Evolutionary conservation across 2,329 filamentous ascomycete genomes (phyloP).

Genomic region (Niveomyces coronatus): DNA sequence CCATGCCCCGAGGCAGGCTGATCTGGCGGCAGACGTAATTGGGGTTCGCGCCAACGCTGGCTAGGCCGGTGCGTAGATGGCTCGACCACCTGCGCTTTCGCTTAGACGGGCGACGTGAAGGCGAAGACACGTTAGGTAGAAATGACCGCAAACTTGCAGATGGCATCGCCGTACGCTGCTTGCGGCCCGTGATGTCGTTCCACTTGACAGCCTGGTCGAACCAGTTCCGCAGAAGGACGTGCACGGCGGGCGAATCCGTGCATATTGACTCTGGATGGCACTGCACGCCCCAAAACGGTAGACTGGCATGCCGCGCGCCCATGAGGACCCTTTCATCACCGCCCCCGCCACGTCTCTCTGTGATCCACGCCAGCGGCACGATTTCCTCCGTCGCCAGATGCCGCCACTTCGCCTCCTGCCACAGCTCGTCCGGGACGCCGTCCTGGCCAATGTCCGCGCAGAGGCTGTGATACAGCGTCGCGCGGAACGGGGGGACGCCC

Average conservation of each 20-base stretch:
- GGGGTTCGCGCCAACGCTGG: conserved; percentile 19
- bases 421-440: conserved; percentile 22
- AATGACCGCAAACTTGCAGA: conserved; percentile 16
- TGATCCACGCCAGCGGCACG: conserved; percentile 53
- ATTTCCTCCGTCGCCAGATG: conserved; percentile 29
- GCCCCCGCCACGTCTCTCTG: conserved; percentile 31
- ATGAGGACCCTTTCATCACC: conserved; percentile 54
- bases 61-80: conserved; percentile 16
- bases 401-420: conserved; percentile 30
- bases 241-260: conserved; percentile 54
- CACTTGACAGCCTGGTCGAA: conserved; percentile 55
- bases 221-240: conserved; percentile 62
- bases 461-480: conserved; percentile 68
- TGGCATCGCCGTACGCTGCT: conserved; percentile 7
- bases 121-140: background rate
- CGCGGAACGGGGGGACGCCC: conserved; percentile 47
- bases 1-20: conserved; percentile 32
- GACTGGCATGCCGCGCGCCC: conserved; percentile 56
- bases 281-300: conserved; percentile 79
- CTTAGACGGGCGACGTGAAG: conserved; percentile 13
- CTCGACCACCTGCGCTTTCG: conserved; percentile 15
- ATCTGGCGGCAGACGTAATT: conserved; percentile 32
- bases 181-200: conserved; percentile 31
- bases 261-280: conserved; percentile 88
- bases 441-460: conserved; percentile 45